phyloP scores from a whole-genome alignment of 163 green algal genomes.

The Scenedesmus sp. region DNA sequence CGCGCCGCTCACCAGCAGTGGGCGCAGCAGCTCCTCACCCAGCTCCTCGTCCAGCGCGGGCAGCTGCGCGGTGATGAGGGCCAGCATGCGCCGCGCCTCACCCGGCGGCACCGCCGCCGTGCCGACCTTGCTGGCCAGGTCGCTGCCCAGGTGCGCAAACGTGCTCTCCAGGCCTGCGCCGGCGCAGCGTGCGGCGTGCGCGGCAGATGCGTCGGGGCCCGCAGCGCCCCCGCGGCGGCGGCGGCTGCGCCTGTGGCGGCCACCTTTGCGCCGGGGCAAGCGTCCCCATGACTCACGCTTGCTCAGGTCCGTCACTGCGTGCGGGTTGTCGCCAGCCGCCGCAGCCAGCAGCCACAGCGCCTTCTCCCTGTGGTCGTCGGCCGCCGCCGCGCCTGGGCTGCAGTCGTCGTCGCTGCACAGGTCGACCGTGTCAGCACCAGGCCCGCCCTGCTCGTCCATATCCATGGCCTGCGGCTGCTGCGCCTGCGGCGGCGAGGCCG shows the following conservation, averaged over 20 bases:
- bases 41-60: neutral
- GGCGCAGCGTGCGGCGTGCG: too few relatives aligned
- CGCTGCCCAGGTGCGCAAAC: neutral
- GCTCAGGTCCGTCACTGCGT: neutral
- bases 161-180: neutral
- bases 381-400: neutral
- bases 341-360: neutral
- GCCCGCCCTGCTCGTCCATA: too few relatives aligned
- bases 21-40: neutral
- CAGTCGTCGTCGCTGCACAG: slow-evolving; percentile 9
- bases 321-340: neutral
- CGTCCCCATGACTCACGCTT: too few relatives aligned
- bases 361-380: neutral
- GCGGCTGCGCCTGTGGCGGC: neutral
- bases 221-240: neutral
- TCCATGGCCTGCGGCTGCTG: neutral
- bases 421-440: neutral
- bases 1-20: slow-evolving; percentile 19
- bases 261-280: neutral
- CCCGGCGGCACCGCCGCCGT: neutral
- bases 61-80: neutral
- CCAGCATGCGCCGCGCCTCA: neutral
- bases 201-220: too few relatives aligned
- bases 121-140: neutral
- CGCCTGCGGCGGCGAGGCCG: neutral